Evolutionary conservation across 208 protist genomes (phyloP), one percentile per base, ranked within the genome.

Genomic region (Leishmania tropica): DNA sequence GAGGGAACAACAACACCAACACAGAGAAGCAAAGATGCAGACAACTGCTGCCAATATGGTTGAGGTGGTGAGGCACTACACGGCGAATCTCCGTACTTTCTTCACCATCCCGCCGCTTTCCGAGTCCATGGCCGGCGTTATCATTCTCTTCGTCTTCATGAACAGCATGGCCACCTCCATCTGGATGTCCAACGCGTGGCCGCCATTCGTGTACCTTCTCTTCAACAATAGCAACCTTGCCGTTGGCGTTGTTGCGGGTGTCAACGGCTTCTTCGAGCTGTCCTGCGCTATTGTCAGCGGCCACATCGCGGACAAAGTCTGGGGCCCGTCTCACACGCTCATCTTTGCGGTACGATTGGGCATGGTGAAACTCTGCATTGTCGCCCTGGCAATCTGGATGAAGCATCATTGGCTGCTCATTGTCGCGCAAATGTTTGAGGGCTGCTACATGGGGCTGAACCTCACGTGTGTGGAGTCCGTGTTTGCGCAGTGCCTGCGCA

Each of bases 141-240:
- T 95, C 67, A 93, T 95, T 75, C 83, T 93, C 31, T 95, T 88
- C 72, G 88, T 91, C 35, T 95, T 95, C 79, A 85, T 88, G 31
- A 95, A 95, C 82, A 95, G 90, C 62, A 85, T 95, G 35, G 88
- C 92, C 24, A 88, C 85, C 15, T 95, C 92, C 54, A 89, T 95
- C 56, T 95, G 92, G 90, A 93, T 93, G 88, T 92, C 86, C 76
- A 92, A 93, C 82, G 88, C 89, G 28, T 95, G 92, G 90, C 85
- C 90, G 37, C 92, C 92, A 31, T 93, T 90, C 53, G 87, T 95
- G 37, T 95, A 86, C 75, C 75, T 84, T 17, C 47, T 86, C 54
- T 93, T 93, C 78, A 83, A 85, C 62, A 70, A 81, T 42, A 92
- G 89, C 74, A 95, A 95, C 83, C 19, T 88, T n/a, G 80, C 86